Evolutionary conservation across 2,329 filamentous ascomycete genomes (phyloP).

Genomic region (Penicillium sumatraense): DNA sequence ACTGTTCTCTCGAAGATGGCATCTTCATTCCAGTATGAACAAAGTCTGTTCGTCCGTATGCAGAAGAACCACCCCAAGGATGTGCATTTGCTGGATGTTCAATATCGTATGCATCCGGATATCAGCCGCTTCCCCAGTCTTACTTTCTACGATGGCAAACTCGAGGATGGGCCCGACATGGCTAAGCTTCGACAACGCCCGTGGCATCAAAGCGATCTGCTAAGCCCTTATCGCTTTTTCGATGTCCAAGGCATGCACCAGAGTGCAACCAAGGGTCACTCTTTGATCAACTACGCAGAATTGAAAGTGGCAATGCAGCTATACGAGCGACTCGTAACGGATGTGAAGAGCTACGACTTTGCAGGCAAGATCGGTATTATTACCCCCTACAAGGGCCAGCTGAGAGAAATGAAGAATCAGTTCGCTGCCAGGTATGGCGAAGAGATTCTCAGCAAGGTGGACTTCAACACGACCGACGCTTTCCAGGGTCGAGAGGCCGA

Average conservation of each 20-base stretch:
- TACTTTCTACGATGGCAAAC: conserved; percentile 87
- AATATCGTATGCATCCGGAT: conserved; percentile 99
- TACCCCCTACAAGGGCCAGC: conserved; percentile 94
- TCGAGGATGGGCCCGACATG: conserved; percentile 88
- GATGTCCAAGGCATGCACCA: conserved; percentile 89
- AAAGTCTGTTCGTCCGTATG: conserved; percentile 98
- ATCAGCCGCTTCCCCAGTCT: conserved; percentile 89
- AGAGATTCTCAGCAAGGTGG: conserved; percentile 74
- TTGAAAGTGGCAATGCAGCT: conserved; percentile 83
- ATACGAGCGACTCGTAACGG: conserved; percentile 76
- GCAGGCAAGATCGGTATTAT: conserved; percentile 92
- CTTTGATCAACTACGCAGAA: conserved; percentile 86
- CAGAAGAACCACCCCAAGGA: conserved; percentile 87
- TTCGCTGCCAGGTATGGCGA: conserved; percentile 77
- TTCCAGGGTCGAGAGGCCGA: conserved; percentile 97
- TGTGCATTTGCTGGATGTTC: conserved; percentile 92
- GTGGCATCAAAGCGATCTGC: conserved; percentile 81
- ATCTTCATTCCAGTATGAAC: conserved; percentile 90
- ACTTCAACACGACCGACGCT: conserved; percentile 98
- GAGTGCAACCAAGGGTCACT: conserved; percentile 80
- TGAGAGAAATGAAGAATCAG: conserved; percentile 75
- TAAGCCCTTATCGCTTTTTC: conserved; percentile 96
- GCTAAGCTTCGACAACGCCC: conserved; percentile 72
- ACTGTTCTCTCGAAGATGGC: conserved; percentile 95
- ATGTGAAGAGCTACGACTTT: conserved; percentile 72